phyloP scores from a whole-genome alignment of 2,329 filamentous ascomycete species.

The Zasmidium angulare region DNA sequence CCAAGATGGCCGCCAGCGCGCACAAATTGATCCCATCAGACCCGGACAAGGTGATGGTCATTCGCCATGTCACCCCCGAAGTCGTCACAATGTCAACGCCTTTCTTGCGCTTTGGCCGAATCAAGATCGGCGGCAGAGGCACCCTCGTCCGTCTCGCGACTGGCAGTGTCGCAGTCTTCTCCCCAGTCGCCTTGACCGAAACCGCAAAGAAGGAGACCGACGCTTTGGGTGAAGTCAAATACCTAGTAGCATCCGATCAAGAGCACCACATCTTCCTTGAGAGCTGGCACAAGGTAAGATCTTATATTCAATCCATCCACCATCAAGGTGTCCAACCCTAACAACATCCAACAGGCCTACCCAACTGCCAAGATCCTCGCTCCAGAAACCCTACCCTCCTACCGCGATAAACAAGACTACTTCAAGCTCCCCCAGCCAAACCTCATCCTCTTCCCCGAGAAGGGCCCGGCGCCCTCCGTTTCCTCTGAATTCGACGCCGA shows the following conservation, averaged over 20 bases:
- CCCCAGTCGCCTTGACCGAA: conserved; percentile 80
- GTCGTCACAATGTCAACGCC: conserved; percentile 79
- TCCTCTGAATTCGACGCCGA: conserved; percentile 79
- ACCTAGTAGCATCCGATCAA: conserved; percentile 83
- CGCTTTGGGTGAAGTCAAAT: conserved; percentile 66
- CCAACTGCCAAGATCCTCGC: conserved; percentile 78
- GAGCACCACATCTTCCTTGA: conserved; percentile 96
- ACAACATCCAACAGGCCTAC: conserved; percentile 53
- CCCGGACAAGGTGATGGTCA: conserved; percentile 83
- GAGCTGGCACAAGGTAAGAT: conserved; percentile 65
- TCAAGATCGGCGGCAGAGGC: conserved; percentile 83
- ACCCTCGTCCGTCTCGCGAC: conserved; percentile 80
- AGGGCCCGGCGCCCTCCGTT: conserved; percentile 48
- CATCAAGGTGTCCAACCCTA: conserved; percentile 14
- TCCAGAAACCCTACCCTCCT: conserved; percentile 78
- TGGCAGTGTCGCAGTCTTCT: conserved; percentile 83
- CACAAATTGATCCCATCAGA: conserved; percentile 53
- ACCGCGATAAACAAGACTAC: conserved; percentile 57
- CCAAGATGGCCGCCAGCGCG: conserved; percentile 32
- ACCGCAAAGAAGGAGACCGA: conserved; percentile 65
- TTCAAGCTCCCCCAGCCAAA: conserved; percentile 25
- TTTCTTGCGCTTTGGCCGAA: conserved; percentile 74
- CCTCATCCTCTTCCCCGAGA: conserved; percentile 55
- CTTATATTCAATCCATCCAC: background rate
- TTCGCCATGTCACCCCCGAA: conserved; percentile 77